These are phyloP conservation scores for Schizophyllum commune DNA, from an alignment of 1,284 basidiomycete genomes.

Conservation along the genomic window DNA sequence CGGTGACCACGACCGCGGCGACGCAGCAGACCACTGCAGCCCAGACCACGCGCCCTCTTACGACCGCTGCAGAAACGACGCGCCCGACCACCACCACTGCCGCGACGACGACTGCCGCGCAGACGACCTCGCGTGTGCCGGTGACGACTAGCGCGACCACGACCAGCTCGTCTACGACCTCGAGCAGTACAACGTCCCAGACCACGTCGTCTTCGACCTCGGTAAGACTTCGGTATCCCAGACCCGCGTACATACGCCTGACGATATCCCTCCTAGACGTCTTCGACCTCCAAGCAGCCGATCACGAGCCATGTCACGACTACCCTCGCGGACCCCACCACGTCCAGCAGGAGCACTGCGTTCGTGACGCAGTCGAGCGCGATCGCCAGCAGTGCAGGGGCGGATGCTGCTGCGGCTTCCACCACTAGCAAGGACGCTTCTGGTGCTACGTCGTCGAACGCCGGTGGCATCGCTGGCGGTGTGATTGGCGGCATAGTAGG, in stretches of 20 bases:
- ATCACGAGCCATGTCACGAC: neutral
- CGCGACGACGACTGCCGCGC: neutral
- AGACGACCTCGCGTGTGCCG: neutral
- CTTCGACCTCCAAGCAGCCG: neutral
- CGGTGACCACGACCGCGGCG: neutral
- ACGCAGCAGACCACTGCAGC: neutral
- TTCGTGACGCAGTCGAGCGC: neutral
- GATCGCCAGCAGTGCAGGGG: neutral
- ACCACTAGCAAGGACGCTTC: neutral
- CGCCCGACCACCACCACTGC: neutral
- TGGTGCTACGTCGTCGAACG: neutral
- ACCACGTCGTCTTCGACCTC: neutral
- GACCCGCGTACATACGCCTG: neutral
- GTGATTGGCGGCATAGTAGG: neutral
- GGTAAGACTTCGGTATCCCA: neutral
- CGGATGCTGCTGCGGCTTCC: neutral
- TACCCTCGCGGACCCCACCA: neutral
- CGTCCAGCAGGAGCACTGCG: neutral
- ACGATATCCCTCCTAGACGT: neutral
- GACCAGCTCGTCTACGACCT: neutral
- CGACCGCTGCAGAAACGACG: no score
- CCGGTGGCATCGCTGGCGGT: neutral
- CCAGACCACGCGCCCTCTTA: neutral
- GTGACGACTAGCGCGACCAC: neutral
- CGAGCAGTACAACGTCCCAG: neutral